These are phyloP conservation scores for Pulveroboletus sp. DNA, from an alignment of 768 basidiomycete genomes.

Conservation along the genomic window DNA sequence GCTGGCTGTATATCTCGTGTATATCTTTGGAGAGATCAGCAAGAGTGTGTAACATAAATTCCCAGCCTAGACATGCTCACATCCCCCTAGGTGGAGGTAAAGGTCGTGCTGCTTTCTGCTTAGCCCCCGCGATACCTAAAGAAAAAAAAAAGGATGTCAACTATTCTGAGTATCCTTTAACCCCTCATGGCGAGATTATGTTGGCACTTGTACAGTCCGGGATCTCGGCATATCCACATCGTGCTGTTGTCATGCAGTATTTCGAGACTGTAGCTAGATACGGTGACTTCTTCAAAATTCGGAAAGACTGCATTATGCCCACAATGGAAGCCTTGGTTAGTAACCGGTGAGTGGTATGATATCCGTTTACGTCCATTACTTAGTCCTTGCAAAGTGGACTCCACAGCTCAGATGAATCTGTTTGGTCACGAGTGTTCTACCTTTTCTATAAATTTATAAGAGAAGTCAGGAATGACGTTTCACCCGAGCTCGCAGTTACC, in stretches of 20 bases:
- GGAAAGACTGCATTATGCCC: slow-evolving; percentile 83
- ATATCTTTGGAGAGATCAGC: slow-evolving; percentile 88
- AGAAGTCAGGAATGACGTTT: slow-evolving; percentile 74
- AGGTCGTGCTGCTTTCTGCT: slow-evolving; percentile 83
- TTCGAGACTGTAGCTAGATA: slow-evolving; percentile 93
- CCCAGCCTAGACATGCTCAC: not conserved
- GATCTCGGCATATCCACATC: slow-evolving; percentile 78
- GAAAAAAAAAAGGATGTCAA: slow-evolving; percentile 64
- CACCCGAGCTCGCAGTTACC: slow-evolving; percentile 60
- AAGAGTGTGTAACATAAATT: slow-evolving; percentile 55
- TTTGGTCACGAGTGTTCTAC: slow-evolving; percentile 81
- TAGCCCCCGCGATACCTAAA: slow-evolving; percentile 62
- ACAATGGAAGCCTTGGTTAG: slow-evolving; percentile 88
- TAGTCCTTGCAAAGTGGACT: slow-evolving; percentile 57
- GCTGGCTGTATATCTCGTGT: slow-evolving; percentile 88
- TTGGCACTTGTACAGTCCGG: slow-evolving; percentile 78
- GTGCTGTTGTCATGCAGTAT: slow-evolving; percentile 80
- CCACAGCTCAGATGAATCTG: slow-evolving; percentile 65
- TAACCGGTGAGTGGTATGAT: slow-evolving; percentile 49
- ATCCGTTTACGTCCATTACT: not conserved
- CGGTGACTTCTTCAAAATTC: slow-evolving; percentile 93
- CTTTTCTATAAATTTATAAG: slow-evolving; percentile 90
- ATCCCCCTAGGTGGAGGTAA: slow-evolving; percentile 57
- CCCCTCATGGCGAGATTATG: slow-evolving; percentile 87
- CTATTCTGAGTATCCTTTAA: slow-evolving; percentile 79